Evolutionary conservation across 2,329 filamentous ascomycete genomes (phyloP).

Genomic region (Chaetothyriales sp.): DNA sequence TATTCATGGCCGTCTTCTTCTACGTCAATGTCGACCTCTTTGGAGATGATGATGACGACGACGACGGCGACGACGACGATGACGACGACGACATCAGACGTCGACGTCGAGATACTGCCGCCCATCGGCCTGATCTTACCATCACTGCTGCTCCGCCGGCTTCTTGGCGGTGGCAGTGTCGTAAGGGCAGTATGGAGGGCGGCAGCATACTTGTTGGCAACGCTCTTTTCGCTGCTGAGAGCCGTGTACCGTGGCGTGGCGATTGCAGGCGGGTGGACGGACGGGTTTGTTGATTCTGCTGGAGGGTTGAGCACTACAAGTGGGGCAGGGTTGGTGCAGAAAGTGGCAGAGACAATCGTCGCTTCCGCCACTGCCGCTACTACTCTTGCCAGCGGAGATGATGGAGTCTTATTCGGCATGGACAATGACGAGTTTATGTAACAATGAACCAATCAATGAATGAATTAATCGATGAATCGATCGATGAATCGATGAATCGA

Average conservation of each 20-base stretch:
- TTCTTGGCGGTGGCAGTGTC: constrained; percentile 1
- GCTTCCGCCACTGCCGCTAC: not conserved
- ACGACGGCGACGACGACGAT: constrained; percentile 18
- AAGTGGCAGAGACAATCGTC: constrained; percentile 3
- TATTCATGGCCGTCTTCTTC: constrained; percentile 31
- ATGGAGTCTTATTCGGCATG: constrained; percentile 8
- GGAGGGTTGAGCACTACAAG: not conserved
- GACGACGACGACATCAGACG: constrained; percentile 25
- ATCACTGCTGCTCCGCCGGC: constrained; percentile 39
- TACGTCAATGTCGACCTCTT: not conserved
- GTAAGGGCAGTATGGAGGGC: not conserved
- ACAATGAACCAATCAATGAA: constrained; percentile 1
- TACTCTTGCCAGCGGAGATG: not conserved
- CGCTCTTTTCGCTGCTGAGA: constrained; percentile 7
- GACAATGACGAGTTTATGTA: constrained; percentile 18
- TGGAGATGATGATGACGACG: not conserved
- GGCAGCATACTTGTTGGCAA: not conserved
- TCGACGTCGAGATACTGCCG: constrained; percentile 15
- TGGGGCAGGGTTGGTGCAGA: constrained; percentile 1
- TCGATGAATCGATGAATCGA: no score
- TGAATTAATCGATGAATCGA: not conserved
- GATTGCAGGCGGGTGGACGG: constrained; percentile 25
- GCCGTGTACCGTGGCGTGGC: constrained; percentile 9
- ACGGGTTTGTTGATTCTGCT: constrained; percentile 31
- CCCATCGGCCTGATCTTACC: constrained; percentile 42